These are phyloP conservation scores for Piloderma croceum DNA, from an alignment of 768 basidiomycete genomes.

Conservation along the genomic window DNA sequence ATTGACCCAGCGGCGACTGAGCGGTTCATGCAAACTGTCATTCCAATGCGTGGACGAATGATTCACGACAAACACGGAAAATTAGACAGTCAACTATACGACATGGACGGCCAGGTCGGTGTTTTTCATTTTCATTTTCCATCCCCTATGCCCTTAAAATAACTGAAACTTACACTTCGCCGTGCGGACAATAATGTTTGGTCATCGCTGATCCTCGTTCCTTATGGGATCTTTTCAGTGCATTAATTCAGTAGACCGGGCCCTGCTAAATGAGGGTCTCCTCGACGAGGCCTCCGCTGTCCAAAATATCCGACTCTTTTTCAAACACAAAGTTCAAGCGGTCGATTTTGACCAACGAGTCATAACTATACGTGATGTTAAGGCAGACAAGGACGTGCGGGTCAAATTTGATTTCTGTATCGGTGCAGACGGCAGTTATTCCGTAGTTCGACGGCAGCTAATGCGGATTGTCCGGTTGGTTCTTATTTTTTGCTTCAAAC, in stretches of 20 bases:
- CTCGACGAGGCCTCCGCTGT: conserved; percentile 65
- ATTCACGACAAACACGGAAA: conserved; percentile 75
- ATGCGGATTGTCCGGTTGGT: conserved; percentile 89
- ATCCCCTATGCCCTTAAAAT: not conserved
- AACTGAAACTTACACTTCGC: conserved; percentile 1
- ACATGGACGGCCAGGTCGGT: conserved; percentile 80
- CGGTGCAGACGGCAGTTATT: conserved; percentile 94
- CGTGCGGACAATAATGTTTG: conserved; percentile 5
- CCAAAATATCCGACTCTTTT: conserved; percentile 62
- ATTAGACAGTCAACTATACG: conserved; percentile 81
- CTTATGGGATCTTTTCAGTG: conserved; percentile 44
- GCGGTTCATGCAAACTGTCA: conserved; percentile 69
- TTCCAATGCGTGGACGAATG: conserved; percentile 96
- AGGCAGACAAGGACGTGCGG: conserved; percentile 36
- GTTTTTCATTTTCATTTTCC: conserved; percentile 9
- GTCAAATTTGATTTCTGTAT: conserved; percentile 74
- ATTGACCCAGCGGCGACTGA: conserved; percentile 68
- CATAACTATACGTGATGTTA: conserved; percentile 46
- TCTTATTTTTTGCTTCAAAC: conserved; percentile 20
- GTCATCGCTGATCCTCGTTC: conserved; percentile 19
- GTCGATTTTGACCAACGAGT: conserved; percentile 68
- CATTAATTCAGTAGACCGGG: conserved; percentile 91
- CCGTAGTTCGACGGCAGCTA: conserved; percentile 85
- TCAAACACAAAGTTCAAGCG: conserved; percentile 73
- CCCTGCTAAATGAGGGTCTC: conserved; percentile 80